phyloP scores from a whole-genome alignment of 331 rosid genomes.

The Stylosanthes scabra region DNA sequence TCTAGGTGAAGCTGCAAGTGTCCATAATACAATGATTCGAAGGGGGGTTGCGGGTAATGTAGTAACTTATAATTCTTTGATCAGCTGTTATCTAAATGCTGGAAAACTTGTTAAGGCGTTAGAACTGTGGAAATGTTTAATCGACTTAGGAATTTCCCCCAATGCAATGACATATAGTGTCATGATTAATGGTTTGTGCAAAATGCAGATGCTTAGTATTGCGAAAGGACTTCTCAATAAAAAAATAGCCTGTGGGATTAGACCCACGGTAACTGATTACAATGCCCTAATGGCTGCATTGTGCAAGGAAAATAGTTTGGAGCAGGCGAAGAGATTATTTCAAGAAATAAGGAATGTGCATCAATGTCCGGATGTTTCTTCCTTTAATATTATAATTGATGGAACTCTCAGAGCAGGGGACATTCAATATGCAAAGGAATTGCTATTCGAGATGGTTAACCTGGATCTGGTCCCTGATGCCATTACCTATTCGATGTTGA shows the following conservation, averaged over 20 bases:
- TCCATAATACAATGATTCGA: constrained; percentile 63
- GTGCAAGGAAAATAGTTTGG: constrained; percentile 76
- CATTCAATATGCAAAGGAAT: constrained; percentile 54
- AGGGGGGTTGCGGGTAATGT: constrained; percentile 58
- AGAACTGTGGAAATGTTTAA: constrained; percentile 58
- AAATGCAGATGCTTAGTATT: constrained; percentile 63
- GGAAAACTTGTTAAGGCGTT: constrained; percentile 57
- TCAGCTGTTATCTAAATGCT: constrained; percentile 60
- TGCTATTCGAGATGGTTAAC: constrained; percentile 61
- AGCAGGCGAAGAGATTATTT: constrained; percentile 75
- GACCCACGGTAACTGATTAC: constrained; percentile 60
- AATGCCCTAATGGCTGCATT: constrained; percentile 64
- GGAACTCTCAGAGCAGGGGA: constrained; percentile 76
- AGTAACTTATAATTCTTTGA: constrained; percentile 64
- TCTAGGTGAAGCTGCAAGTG: constrained; percentile 52
- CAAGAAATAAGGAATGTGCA: constrained; percentile 60
- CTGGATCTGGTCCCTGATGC: constrained; percentile 61
- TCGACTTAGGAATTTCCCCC: constrained; percentile 59
- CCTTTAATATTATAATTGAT: constrained; percentile 73
- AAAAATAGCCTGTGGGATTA: constrained; percentile 60
- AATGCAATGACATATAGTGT: constrained; percentile 59
- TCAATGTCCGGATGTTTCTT: constrained; percentile 54
- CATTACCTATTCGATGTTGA: constrained; percentile 67
- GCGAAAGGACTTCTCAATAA: constrained; percentile 79
- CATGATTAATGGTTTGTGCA: constrained; percentile 85